These are phyloP conservation scores for Lecanosticta acicola DNA, from an alignment of 2,329 filamentous ascomycete species.

Conservation along the genomic window DNA sequence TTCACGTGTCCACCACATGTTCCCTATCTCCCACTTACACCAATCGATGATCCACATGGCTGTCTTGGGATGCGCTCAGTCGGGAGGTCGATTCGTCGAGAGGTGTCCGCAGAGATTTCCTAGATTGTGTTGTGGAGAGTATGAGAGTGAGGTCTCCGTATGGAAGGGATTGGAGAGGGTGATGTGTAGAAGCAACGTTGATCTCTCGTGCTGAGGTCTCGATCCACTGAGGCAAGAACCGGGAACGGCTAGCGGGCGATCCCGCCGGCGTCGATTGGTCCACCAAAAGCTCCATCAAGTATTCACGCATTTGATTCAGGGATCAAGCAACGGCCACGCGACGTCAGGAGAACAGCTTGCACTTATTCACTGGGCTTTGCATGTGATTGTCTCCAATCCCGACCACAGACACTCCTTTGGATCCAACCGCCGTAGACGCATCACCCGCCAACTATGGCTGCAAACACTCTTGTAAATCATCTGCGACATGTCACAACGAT, in stretches of 20 bases:
- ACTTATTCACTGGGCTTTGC: not conserved
- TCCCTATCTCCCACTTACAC: constrained; percentile 56
- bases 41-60: constrained; percentile 91
- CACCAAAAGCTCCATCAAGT: too few species aligned
- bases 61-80: not conserved
- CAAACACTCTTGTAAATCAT: not conserved
- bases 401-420: constrained; percentile 4
- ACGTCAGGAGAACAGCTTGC: not conserved
- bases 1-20: constrained; percentile 1
- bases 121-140: too few species aligned
- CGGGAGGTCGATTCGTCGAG: too few species aligned
- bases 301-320: too few species aligned
- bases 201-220: not conserved
- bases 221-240: not conserved
- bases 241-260: not conserved
- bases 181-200: constrained; percentile 2
- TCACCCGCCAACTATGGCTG: not conserved
- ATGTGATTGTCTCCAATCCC: not conserved
- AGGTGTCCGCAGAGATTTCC: too few species aligned
- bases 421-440: not conserved
- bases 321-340: not conserved
- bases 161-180: not conserved
- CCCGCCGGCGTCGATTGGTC: too few species aligned
- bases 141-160: not conserved
- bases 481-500: not conserved